A percentile compares a stretch with the other conserved stretches of the same genome.
These are phyloP conservation scores for Oxytropis ochrocephala DNA, from an alignment of 306 rosid species.

Conservation along the genomic window DNA sequence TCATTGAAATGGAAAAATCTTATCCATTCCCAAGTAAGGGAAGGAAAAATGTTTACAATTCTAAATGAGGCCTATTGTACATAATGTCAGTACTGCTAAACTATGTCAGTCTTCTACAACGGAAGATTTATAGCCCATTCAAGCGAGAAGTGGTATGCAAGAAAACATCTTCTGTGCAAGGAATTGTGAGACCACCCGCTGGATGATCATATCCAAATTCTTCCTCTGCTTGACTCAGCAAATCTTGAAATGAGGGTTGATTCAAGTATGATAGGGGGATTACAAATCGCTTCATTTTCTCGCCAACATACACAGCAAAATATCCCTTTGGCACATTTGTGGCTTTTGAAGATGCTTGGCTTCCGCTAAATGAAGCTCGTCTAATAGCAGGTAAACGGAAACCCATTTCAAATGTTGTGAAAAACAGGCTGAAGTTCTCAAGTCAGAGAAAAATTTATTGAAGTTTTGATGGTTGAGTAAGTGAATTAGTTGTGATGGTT, in stretches of 20 bases:
- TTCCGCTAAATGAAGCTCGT: background rate
- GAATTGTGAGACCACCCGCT: conserved; percentile 6
- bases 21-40: background rate
- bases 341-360: background rate
- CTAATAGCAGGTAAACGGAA: conserved; percentile 14
- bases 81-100: background rate
- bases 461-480: background rate
- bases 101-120: background rate
- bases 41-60: background rate
- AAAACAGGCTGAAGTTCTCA: background rate
- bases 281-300: background rate
- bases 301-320: conserved; percentile 9
- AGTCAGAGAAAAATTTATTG: background rate
- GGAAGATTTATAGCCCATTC: background rate
- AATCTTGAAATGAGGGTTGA: conserved; percentile 5
- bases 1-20: background rate
- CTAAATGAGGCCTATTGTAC: background rate
- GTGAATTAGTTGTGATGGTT: background rate
- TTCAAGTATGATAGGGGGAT: conserved; percentile 5
- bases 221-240: background rate
- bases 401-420: conserved; percentile 11
- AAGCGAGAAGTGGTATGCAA: background rate
- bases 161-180: background rate
- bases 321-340: background rate
- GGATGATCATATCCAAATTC: conserved; percentile 3